Conservation (phyloP, 768 basidiomycete genomes). For the Paxillus rubicundulus region DNA sequence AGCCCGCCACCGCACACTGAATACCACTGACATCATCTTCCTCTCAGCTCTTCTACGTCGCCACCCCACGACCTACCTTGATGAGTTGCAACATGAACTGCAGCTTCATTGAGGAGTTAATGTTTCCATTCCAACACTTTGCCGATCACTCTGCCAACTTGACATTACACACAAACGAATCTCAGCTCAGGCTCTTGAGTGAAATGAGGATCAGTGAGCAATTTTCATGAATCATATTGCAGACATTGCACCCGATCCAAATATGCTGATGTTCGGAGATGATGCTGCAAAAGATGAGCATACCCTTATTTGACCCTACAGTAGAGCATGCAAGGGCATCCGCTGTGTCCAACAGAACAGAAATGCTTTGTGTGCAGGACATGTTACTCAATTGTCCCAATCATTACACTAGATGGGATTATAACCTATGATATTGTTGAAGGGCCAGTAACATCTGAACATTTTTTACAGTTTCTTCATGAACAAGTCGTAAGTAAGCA, state of each 20-base stretch:
- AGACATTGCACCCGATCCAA: constrained; percentile 3
- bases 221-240: constrained; percentile 4
- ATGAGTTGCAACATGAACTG: constrained; percentile 10
- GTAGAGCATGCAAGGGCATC: not conserved
- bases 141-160: not conserved
- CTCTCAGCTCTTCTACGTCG: not conserved
- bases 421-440: constrained; percentile 13
- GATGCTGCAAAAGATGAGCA: constrained; percentile 15
- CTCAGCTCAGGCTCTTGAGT: constrained; percentile 7
- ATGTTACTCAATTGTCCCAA: constrained; percentile 12
- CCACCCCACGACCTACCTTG: constrained; percentile 4
- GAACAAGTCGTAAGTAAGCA: constrained; percentile 5
- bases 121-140: constrained; percentile 6
- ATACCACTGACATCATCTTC: not conserved
- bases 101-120: not conserved
- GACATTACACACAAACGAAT: constrained; percentile 7
- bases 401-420: constrained; percentile 16
- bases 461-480: constrained; percentile 6
- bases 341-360: constrained; percentile 1
- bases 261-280: constrained; percentile 20
- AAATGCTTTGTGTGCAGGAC: constrained; percentile 11
- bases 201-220: constrained; percentile 4
- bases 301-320: constrained; percentile 5
- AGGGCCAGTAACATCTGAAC: constrained; percentile 7
- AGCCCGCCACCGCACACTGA: not conserved